phyloP scores from a whole-genome alignment of 495 filamentous ascomycete genomes.

The Lasiosphaeria miniovina region DNA sequence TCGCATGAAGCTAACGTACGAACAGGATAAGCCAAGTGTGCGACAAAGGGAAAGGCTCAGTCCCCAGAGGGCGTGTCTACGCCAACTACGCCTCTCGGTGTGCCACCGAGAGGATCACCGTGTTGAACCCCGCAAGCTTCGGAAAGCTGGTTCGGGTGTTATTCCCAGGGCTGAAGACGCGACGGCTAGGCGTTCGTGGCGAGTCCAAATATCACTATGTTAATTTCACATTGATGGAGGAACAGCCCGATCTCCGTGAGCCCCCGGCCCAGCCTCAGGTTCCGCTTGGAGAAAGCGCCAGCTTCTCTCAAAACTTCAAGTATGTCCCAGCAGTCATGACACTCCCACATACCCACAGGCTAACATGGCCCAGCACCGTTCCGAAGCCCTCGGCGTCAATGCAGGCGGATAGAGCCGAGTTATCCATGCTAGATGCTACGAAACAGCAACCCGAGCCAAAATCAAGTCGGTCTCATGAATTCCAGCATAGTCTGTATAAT shows the following conservation, averaged over 20 bases:
- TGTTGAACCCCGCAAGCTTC: constrained; percentile 94
- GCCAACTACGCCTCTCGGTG: constrained; percentile 88
- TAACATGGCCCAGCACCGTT: constrained; percentile 25
- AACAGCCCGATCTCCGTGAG: constrained; percentile 50
- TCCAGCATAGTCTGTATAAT: constrained; percentile 48
- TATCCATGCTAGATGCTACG: constrained; percentile 59
- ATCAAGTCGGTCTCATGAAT: constrained; percentile 27
- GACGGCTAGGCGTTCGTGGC: constrained; percentile 85
- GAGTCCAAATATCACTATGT: constrained; percentile 99
- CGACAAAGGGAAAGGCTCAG: constrained; percentile 73
- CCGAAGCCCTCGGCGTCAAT: constrained; percentile 28
- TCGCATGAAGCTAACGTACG: constrained; percentile 13
- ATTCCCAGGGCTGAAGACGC: constrained; percentile 89
- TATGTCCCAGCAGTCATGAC: constrained; percentile 17
- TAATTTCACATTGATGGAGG: constrained; percentile 70
- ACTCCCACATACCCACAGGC: background rate
- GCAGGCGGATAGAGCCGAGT: constrained; percentile 57
- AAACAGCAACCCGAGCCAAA: constrained; percentile 28
- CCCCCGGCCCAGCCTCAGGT: constrained; percentile 32
- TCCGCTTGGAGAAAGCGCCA: constrained; percentile 35
- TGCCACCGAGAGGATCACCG: constrained; percentile 85
- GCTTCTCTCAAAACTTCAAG: constrained; percentile 42
- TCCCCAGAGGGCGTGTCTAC: constrained; percentile 89
- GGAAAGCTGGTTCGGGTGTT: constrained; percentile 95
- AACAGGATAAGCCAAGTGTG: constrained; percentile 80